phyloP scores from a whole-genome alignment of 768 basidiomycete species.

The Boletus rufocinnamomeus region DNA sequence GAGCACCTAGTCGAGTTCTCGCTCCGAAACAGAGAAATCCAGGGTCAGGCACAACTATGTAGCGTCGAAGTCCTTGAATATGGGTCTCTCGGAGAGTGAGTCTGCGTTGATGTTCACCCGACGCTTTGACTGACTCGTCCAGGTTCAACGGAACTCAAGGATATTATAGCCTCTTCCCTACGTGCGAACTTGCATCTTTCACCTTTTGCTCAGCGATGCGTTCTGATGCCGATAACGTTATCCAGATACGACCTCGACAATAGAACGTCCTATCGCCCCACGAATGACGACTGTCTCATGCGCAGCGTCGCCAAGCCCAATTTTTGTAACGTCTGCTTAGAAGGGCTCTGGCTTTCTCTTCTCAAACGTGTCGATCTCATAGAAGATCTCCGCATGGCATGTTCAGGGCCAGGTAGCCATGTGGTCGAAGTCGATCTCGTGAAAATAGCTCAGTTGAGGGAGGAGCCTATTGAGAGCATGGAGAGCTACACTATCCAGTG shows the following conservation, averaged over 20 bases:
- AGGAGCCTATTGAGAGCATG: slow-evolving; percentile 26
- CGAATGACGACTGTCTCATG: slow-evolving; percentile 84
- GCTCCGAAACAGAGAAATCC: slow-evolving; percentile 47
- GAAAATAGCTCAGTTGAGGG: slow-evolving; percentile 59
- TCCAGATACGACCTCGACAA: slow-evolving; percentile 59
- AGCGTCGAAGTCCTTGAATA: slow-evolving; percentile 76
- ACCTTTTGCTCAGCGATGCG: neutral
- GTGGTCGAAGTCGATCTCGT: slow-evolving; percentile 53
- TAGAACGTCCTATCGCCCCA: slow-evolving; percentile 73
- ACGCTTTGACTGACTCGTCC: slow-evolving; percentile 4
- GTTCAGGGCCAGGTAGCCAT: slow-evolving; percentile 34
- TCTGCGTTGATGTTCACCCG: neutral
- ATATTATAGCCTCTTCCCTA: slow-evolving; percentile 70
- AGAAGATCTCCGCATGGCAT: slow-evolving; percentile 50
- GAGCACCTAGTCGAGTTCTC: slow-evolving; percentile 61
- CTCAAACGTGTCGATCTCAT: slow-evolving; percentile 61
- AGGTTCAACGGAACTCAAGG: slow-evolving; percentile 63
- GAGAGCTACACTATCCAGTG: slow-evolving; percentile 61
- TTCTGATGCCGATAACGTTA: neutral
- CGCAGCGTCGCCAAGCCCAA: slow-evolving; percentile 66
- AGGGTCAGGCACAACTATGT: slow-evolving; percentile 71
- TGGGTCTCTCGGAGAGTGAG: slow-evolving; percentile 60
- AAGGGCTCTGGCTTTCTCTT: slow-evolving; percentile 72
- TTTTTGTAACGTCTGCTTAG: slow-evolving; percentile 74
- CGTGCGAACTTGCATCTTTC: slow-evolving; percentile 44